These are phyloP conservation scores for Pulveroboletus sp. DNA, from an alignment of 768 basidiomycete genomes.

Conservation along the genomic window DNA sequence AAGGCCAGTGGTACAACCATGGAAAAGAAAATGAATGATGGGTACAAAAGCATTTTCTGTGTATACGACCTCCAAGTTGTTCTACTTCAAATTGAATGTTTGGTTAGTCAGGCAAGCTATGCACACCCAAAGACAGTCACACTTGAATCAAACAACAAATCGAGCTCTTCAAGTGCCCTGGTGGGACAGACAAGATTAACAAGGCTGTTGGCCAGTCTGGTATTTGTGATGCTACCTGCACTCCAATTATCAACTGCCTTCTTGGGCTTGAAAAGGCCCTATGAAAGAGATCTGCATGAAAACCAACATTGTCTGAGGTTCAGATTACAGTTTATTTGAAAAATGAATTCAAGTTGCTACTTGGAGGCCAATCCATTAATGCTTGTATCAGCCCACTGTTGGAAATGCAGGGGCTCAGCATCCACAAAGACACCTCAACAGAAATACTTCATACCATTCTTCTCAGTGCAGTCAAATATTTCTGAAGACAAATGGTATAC, in stretches of 20 bases:
- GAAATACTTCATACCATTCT: constrained; percentile 35
- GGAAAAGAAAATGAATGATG: constrained; percentile 23
- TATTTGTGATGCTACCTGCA: constrained; percentile 25
- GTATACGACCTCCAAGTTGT: no score
- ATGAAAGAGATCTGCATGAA: background rate
- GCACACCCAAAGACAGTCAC: constrained; percentile 1
- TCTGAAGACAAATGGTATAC: constrained; percentile 24
- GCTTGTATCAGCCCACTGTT: constrained; percentile 14
- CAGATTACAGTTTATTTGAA: background rate
- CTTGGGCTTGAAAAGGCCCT: constrained; percentile 28
- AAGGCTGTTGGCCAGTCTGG: constrained; percentile 35
- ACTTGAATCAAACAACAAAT: constrained; percentile 6
- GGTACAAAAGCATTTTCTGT: constrained; percentile 23
- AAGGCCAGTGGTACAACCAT: constrained; percentile 27
- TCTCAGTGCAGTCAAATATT: constrained; percentile 35
- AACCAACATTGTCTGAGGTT: background rate
- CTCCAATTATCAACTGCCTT: constrained; percentile 29
- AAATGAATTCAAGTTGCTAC: background rate
- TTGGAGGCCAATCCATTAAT: constrained; percentile 6
- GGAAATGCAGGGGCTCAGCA: constrained; percentile 20
- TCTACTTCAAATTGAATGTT: no score
- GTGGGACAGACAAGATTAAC: constrained; percentile 11
- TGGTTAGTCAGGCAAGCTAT: constrained; percentile 5
- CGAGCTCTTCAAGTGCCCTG: background rate
- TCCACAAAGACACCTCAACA: constrained; percentile 31